Base-by-base conservation (phyloP, 306 rosid genomes). In the Cicer cuneatum region DNA sequence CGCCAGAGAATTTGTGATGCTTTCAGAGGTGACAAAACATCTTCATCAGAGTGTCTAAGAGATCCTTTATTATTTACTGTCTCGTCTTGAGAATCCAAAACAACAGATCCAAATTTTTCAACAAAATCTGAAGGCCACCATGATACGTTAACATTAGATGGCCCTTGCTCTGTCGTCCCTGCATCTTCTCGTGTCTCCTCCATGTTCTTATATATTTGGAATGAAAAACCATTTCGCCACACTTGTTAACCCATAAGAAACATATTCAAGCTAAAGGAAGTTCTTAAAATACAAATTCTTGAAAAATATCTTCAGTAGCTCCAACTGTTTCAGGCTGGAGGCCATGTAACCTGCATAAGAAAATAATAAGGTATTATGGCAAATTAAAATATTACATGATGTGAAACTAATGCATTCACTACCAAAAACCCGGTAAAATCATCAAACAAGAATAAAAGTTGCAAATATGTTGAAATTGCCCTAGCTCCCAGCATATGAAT, bases 81-180 rank as follows among this genome's bases (percentile, higher is more conserved):
- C 78, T 86, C 98, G 11, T 87, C 93, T 35, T 84, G 93, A 84
- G 92, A 87, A 52, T 82, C 92, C 90, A 95, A 85, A 74, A 92
- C 87, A 84, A 86, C 93, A 78, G 98, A 90, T 86, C 87, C 98
- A 85, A 95, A 90, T 59, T 79, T 87, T 59, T 95, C 93, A 69
- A 83, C 83, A 8, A 95, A 95, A 82, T 95, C 96, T 73, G 99
- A 90, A 64, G 95, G 82, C 99, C 98, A 90, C 96, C 98, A 92
- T 15, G 93, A 87, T 74, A 87, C 76, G 83, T 80, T 92, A 72
- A 87, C 83, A 86, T 81, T 90, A 69, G 99, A 82, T 88, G 89
- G 89, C 82, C 90, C 96, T 85, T 95, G 98, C 85, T 84, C 99
- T 78, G 90, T 54, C 45, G 89, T 81, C 86, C 93, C 96, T 77